Evolutionary conservation across 208 protist genomes (phyloP), one percentile per base, ranked within the genome.

Genomic region (Leishmania major): DNA sequence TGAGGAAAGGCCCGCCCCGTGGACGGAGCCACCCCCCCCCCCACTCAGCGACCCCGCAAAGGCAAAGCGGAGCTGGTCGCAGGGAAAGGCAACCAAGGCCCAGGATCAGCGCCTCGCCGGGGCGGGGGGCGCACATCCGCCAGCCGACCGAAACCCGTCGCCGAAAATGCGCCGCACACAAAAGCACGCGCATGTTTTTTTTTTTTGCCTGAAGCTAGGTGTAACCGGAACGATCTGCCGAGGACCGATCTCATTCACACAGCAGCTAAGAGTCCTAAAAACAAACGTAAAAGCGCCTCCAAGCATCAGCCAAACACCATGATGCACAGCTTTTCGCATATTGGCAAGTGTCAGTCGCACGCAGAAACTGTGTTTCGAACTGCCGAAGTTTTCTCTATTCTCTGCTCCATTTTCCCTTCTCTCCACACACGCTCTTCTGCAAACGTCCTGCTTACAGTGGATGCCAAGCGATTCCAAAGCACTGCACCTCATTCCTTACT

Each of bases 361-460:
- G 45, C 43, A 74, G 28, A 2, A 3, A 22, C 45, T 37, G 4
- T 74, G 70, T 45, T 25, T 55, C 51, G 8, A 19, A n/a, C 10
- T 8, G 1, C 25, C 15, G 40, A 53, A 35, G 25, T 53, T 53
- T 74, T 53, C 45, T 51, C 10, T 8, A 1, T 72, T 77, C 74
- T 59, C 81, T 67, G 2, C 37, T 13, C 79, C 69, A n/a, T 28
- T 72, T 66, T 85, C 77, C 49, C 59, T 37, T 22, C 22, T 75
- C 47, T 1, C 45, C 35, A 72, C 13, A 15, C 37, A 22, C 25
- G 49, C 40, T 51, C 15, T 35, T 70, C 19, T 55, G 19, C 45
- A 55, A 53, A 74, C 31, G 1, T 15, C n/a, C n/a, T 10, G 25
- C 47, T 31, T 45, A 74, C 17, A 51, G 70, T 55, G 28, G 43